Evolutionary conservation across 2,329 filamentous ascomycete species (phyloP).

Genomic region (Drechslerella stenobrocha): DNA sequence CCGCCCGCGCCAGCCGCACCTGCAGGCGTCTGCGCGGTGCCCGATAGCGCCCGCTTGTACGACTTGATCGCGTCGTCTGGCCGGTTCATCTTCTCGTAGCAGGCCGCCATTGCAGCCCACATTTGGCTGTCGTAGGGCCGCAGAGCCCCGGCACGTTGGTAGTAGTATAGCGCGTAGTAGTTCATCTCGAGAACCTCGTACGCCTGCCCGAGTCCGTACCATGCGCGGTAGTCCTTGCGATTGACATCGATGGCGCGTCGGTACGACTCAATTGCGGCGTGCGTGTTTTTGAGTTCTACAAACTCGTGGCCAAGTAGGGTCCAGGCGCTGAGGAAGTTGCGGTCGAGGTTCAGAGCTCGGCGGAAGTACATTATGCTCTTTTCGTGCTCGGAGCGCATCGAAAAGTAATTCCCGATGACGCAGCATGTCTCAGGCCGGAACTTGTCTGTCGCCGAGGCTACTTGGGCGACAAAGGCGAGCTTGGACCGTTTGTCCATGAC

Average conservation of each 20-base stretch:
- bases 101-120: constrained; percentile 95
- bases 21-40: constrained; percentile 59
- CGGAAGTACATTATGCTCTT: constrained; percentile 98
- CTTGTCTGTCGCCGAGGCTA: constrained; percentile 88
- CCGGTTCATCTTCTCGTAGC: constrained; percentile 84
- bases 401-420: constrained; percentile 97
- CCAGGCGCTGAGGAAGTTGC: constrained; percentile 91
- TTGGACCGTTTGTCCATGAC: constrained; percentile 87
- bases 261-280: constrained; percentile 96
- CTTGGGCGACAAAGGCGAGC: constrained; percentile 85
- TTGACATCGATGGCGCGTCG: constrained; percentile 90
- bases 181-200: constrained; percentile 99
- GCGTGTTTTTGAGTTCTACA: constrained; percentile 96
- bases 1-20: constrained; percentile 58
- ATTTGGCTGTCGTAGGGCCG: constrained; percentile 97
- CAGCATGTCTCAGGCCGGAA: constrained; percentile 97
- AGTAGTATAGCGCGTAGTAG: constrained; percentile 95
- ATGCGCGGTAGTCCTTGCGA: constrained; percentile 91
- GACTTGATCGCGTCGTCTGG: constrained; percentile 91
- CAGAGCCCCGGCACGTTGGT: constrained; percentile 88
- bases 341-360: constrained; percentile 83
- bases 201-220: constrained; percentile 95
- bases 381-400: constrained; percentile 88
- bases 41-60: constrained; percentile 85
- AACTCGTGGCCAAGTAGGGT: constrained; percentile 99